Evolutionary conservation across 2,329 filamentous ascomycete genomes (phyloP).

Genomic region (Corinectria fuckeliana): DNA sequence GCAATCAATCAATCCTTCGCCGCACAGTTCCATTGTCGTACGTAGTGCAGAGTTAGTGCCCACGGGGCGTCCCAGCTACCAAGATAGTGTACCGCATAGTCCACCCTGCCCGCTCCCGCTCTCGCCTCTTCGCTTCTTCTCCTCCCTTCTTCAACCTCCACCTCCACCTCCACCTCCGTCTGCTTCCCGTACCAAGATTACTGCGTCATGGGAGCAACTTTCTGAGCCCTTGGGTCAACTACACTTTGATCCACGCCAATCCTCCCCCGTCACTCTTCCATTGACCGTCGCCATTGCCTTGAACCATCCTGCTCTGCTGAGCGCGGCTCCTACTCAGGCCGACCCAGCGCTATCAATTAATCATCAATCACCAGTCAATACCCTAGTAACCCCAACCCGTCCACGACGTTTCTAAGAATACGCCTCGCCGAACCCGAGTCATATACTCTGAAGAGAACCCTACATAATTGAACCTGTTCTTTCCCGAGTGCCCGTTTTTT

Average conservation of each 20-base stretch:
- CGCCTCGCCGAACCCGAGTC: background rate
- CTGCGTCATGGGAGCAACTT: slow-evolving; percentile 16
- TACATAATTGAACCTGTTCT: background rate
- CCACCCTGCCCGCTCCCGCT: slow-evolving; percentile 25
- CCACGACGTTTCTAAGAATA: background rate
- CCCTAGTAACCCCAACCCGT: background rate
- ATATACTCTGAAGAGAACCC: background rate
- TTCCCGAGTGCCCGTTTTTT: background rate
- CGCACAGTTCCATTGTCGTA: background rate
- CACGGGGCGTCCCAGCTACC: background rate
- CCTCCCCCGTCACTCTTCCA: slow-evolving; percentile 16
- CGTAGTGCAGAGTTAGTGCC: background rate
- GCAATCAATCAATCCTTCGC: background rate
- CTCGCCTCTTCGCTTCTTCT: slow-evolving; percentile 16
- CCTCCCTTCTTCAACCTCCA: slow-evolving; percentile 18
- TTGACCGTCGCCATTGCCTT: slow-evolving; percentile 16
- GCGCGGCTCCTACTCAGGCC: slow-evolving; percentile 21
- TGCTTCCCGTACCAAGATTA: background rate
- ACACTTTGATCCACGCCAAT: slow-evolving; percentile 9
- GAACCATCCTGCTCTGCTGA: slow-evolving; percentile 9
- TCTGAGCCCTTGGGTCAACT: slow-evolving; percentile 16
- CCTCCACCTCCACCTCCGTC: background rate
- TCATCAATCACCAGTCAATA: background rate
- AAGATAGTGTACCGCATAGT: slow-evolving; percentile 13
- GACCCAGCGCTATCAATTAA: slow-evolving; percentile 6